Conservation (phyloP, 169 alveolate genomes). For the Babesia gibsoni region DNA sequence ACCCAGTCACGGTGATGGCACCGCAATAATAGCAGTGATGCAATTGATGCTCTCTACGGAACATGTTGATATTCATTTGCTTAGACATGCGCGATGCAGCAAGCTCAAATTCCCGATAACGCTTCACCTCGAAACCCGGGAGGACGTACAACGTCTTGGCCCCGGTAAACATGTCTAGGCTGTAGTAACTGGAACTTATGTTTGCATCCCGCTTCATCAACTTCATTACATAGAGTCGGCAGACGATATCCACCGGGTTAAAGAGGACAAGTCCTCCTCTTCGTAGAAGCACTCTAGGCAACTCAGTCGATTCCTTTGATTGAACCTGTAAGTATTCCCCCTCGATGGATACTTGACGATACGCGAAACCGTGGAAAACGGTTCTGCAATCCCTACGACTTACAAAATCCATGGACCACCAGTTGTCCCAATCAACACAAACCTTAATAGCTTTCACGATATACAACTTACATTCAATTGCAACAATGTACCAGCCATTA, state of each 20-base stretch:
- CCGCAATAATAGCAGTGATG: constrained; percentile 56
- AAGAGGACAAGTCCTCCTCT: constrained; percentile 51
- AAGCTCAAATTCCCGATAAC: constrained; percentile 17
- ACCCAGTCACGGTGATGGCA: constrained; percentile 7
- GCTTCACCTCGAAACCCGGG: constrained; percentile 61
- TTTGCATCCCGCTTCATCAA: constrained; percentile 40
- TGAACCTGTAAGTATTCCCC: not conserved
- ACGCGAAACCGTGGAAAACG: constrained; percentile 71
- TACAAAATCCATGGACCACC: constrained; percentile 85
- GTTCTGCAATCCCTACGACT: constrained; percentile 84
- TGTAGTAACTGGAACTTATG: constrained; percentile 51
- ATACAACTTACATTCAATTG: constrained; percentile 75
- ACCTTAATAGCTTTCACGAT: constrained; percentile 77
- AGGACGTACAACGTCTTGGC: constrained; percentile 49
- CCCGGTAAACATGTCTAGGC: constrained; percentile 57
- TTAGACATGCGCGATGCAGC: not conserved
- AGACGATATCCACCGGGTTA: constrained; percentile 60
- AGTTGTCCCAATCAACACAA: constrained; percentile 82
- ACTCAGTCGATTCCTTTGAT: not conserved
- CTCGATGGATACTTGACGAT: constrained; percentile 27
- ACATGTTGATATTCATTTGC: not conserved
- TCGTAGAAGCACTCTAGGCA: constrained; percentile 38
- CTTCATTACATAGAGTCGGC: constrained; percentile 56
- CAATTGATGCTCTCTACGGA: not conserved
- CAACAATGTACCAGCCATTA: constrained; percentile 58